These are phyloP conservation scores for Mycena olivaceomarginata DNA, from an alignment of 768 basidiomycete genomes.

Conservation along the genomic window DNA sequence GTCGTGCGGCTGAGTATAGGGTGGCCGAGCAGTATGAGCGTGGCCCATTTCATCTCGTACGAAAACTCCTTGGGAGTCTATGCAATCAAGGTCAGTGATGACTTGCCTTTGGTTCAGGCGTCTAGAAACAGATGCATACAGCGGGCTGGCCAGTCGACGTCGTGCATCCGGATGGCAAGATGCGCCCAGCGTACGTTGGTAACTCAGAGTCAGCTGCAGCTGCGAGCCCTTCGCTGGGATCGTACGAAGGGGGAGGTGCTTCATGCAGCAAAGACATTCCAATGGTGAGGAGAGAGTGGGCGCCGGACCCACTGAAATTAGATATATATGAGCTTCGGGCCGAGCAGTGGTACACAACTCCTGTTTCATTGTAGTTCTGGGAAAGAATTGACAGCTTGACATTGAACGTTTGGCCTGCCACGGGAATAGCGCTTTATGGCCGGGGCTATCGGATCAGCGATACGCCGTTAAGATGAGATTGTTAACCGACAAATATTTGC, in stretches of 20 bases:
- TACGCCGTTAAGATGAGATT: not conserved
- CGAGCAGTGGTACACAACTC: too few species aligned
- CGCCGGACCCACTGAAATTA: too few species aligned
- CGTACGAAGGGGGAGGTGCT: constrained; percentile 23
- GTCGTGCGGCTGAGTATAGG: constrained; percentile 28
- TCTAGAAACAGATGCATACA: too few species aligned
- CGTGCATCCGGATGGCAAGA: too few species aligned
- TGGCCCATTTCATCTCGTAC: constrained; percentile 35
- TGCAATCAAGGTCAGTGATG: not conserved
- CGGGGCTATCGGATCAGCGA: not conserved
- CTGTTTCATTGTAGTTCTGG: too few species aligned
- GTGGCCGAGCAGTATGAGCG: constrained; percentile 24
- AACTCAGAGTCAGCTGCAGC: not conserved
- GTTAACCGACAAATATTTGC: constrained; percentile 37
- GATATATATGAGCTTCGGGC: too few species aligned
- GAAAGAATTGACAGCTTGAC: too few species aligned
- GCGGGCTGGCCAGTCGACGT: too few species aligned
- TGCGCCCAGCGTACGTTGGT: constrained; percentile 2
- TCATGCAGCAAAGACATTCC: not conserved
- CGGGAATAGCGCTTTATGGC: not conserved
- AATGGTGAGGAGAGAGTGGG: too few species aligned
- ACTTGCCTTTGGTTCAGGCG: too few species aligned
- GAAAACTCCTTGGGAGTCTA: constrained; percentile 28
- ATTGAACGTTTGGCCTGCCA: not conserved
- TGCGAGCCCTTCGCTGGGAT: not conserved